phyloP scores from a whole-genome alignment of 2,329 filamentous ascomycete genomes.

The Aspergillus persii region DNA sequence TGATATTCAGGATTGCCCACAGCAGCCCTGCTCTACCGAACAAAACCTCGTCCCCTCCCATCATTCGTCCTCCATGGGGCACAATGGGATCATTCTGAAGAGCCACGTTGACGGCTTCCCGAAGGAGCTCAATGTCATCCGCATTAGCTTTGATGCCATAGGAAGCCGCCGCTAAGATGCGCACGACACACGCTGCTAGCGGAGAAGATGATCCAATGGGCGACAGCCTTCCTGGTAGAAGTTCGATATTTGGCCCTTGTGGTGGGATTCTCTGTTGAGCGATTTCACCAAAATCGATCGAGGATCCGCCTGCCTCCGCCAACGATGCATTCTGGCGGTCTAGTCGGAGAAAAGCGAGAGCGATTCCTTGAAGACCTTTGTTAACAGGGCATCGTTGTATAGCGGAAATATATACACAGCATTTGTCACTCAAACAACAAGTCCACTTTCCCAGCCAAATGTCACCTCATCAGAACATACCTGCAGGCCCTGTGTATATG shows the following conservation, averaged over 20 bases:
- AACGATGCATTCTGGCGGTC: slow-evolving; percentile 33
- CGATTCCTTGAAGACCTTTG: slow-evolving; percentile 27
- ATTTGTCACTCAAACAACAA: background rate
- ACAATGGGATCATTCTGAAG: slow-evolving; percentile 29
- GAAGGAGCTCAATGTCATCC: slow-evolving; percentile 30
- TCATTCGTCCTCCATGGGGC: slow-evolving; percentile 22
- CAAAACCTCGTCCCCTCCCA: slow-evolving; percentile 40
- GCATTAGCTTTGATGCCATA: background rate
- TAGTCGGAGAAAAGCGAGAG: slow-evolving; percentile 39
- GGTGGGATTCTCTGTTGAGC: slow-evolving; percentile 29
- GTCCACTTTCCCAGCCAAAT: background rate
- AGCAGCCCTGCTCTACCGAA: slow-evolving; percentile 41
- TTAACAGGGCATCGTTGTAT: slow-evolving; percentile 5
- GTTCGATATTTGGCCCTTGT: slow-evolving; percentile 23
- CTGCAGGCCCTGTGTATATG: slow-evolving; percentile 32
- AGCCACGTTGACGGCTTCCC: slow-evolving; percentile 28
- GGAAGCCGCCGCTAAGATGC: slow-evolving; percentile 15
- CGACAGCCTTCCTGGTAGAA: slow-evolving; percentile 31
- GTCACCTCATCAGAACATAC: slow-evolving; percentile 19
- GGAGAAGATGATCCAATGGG: slow-evolving; percentile 34
- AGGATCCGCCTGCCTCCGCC: slow-evolving; percentile 4
- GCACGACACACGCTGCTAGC: slow-evolving; percentile 22
- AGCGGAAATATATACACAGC: no score
- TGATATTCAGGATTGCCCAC: slow-evolving; percentile 36
- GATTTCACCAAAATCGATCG: slow-evolving; percentile 25